These are phyloP conservation scores for Houttuynia cordata DNA, from an alignment of 164 flowering plant genomes.

Conservation along the genomic window DNA sequence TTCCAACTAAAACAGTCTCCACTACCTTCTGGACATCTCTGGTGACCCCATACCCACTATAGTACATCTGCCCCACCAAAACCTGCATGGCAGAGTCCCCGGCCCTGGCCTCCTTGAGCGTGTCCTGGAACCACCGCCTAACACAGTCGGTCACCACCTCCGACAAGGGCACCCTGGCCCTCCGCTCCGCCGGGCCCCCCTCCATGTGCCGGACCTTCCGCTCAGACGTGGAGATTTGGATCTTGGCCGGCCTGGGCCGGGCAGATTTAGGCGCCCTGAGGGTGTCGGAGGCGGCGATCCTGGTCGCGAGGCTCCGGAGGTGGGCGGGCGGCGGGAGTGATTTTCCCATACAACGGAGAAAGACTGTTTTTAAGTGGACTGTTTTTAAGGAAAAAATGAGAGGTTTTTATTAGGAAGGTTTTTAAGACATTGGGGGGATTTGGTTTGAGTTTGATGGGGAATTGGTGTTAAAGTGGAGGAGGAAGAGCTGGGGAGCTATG, in stretches of 20 bases:
- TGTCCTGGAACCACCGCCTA: conserved; percentile 74
- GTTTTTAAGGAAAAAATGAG: too few species aligned
- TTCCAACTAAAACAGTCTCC: not conserved
- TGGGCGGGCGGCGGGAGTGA: conserved; percentile 13
- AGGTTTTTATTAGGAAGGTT: too few species aligned
- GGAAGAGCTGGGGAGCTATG: too few species aligned
- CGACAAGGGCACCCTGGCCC: conserved; percentile 29
- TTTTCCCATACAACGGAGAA: conserved; percentile 20
- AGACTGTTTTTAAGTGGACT: too few species aligned
- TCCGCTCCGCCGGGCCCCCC: conserved; percentile 7
- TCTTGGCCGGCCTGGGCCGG: conserved; percentile 12
- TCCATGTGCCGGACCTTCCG: conserved; percentile 9
- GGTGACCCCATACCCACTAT: conserved; percentile 72
- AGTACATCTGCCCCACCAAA: conserved; percentile 89
- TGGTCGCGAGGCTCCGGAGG: conserved; percentile 6
- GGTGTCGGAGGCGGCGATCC: conserved; percentile 4
- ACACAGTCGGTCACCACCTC: conserved; percentile 70
- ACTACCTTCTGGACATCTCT: conserved; percentile 56
- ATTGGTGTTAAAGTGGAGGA: too few species aligned
- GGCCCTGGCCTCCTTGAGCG: conserved; percentile 76
- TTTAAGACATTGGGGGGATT: too few species aligned
- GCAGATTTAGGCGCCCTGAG: conserved; percentile 1
- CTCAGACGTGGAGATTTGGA: not conserved
- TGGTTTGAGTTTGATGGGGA: too few species aligned
- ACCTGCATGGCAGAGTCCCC: conserved; percentile 80